These are phyloP conservation scores for Boechera divaricarpa DNA, from an alignment of 345 rosid species.

Conservation along the genomic window DNA sequence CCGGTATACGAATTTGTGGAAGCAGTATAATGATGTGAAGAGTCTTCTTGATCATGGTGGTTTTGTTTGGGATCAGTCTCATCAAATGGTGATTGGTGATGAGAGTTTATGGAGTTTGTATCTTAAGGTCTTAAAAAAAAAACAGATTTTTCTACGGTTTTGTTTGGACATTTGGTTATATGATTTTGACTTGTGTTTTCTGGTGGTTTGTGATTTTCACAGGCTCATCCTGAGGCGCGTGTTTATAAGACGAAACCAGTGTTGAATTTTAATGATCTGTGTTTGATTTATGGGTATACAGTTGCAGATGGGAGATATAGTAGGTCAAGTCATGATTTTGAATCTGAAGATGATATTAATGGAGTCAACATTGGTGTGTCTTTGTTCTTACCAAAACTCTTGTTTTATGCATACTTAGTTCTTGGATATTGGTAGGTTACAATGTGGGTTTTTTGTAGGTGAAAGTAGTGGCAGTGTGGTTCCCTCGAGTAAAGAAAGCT, in stretches of 20 bases:
- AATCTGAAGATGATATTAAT: constrained; percentile 69
- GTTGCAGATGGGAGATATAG: constrained; percentile 95
- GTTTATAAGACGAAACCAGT: constrained; percentile 74
- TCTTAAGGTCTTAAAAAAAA: constrained; percentile 55
- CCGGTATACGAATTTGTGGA: constrained; percentile 80
- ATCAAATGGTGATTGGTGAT: constrained; percentile 74
- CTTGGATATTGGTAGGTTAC: neutral
- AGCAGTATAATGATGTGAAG: constrained; percentile 76
- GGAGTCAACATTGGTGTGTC: constrained; percentile 59
- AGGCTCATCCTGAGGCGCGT: constrained; percentile 79
- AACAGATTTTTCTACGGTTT: neutral
- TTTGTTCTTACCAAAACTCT: neutral
- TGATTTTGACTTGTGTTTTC: neutral
- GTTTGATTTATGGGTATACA: constrained; percentile 74
- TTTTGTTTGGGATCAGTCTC: constrained; percentile 81
- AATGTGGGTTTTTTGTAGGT: constrained; percentile 49
- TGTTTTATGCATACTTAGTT: neutral
- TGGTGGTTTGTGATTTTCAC: constrained; percentile 37
- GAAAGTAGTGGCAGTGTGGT: constrained; percentile 48
- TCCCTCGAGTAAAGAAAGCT: constrained; percentile 51
- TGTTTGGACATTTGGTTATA: neutral
- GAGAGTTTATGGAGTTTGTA: constrained; percentile 67
- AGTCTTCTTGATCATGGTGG: constrained; percentile 69
- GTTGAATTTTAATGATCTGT: constrained; percentile 70
- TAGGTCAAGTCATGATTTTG: constrained; percentile 81